These are phyloP conservation scores for Fragaria iinumae DNA, from an alignment of 306 rosid genomes.

Conservation along the genomic window DNA sequence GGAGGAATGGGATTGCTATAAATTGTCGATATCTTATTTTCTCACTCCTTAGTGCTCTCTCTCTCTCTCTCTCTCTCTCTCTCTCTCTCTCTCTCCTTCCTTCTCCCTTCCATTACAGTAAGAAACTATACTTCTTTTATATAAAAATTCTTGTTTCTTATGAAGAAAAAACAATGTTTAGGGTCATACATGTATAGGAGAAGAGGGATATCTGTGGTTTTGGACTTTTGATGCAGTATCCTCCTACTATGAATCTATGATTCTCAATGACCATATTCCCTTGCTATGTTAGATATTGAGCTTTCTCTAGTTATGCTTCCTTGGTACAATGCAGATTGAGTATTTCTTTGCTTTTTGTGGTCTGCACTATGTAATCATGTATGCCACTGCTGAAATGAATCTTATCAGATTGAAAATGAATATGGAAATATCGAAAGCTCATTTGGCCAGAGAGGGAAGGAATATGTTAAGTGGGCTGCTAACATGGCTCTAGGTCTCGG, in stretches of 20 bases:
- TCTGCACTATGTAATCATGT: conserved; percentile 29
- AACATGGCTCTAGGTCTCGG: conserved; percentile 85
- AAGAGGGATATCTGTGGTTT: not conserved
- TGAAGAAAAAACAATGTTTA: not conserved
- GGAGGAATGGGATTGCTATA: conserved; percentile 24
- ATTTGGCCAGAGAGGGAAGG: conserved; percentile 77
- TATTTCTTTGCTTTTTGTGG: conserved; percentile 19
- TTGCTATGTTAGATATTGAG: conserved; percentile 8
- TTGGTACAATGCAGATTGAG: conserved; percentile 12
- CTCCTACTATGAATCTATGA: not conserved
- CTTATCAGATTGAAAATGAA: conserved; percentile 92
- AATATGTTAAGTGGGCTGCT: conserved; percentile 90
- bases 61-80: not conserved
- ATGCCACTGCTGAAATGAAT: conserved; percentile 20
- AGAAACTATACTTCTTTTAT: not conserved
- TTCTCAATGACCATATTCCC: not conserved
- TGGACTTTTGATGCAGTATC: not conserved
- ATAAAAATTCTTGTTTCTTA: not conserved
- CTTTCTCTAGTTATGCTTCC: conserved; percentile 12
- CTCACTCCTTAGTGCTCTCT: not conserved
- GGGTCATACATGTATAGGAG: conserved; percentile 20
- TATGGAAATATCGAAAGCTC: conserved; percentile 80
- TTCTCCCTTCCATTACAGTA: not conserved
- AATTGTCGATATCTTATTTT: conserved; percentile 17
- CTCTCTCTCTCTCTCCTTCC: not conserved